A percentile compares a stretch with the other conserved stretches of the same genome.
Conservation (phyloP, 1,284 basidiomycete genomes). For the Apiotrichum gamsii region DNA sequence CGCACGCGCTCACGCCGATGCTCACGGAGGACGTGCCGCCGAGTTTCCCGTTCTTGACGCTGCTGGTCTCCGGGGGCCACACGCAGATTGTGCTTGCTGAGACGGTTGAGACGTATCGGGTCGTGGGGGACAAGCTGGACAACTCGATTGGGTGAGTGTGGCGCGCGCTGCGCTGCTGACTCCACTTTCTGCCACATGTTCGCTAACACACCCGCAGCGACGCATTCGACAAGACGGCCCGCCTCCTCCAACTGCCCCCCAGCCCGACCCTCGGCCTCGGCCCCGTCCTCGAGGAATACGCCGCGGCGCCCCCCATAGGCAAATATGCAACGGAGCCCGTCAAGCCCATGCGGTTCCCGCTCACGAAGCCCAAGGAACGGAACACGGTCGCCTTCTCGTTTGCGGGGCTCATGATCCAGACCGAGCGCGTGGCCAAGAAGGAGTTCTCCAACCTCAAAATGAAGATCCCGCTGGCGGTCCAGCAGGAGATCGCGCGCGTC, state of each 20-base stretch:
- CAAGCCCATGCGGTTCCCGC: conserved; percentile 53
- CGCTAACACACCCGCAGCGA: conserved; percentile 49
- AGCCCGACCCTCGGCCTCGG: conserved; percentile 58
- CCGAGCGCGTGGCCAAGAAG: conserved; percentile 33
- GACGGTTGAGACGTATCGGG: conserved; percentile 57
- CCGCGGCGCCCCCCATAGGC: conserved; percentile 22
- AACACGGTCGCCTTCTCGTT: conserved; percentile 64
- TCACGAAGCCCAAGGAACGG: conserved; percentile 37
- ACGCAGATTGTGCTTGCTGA: conserved; percentile 73
- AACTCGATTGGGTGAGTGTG: conserved; percentile 59
- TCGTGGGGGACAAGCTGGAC: conserved; percentile 70
- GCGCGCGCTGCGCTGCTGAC: background rate
- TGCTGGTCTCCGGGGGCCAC: conserved; percentile 85
- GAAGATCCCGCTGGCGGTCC: conserved; percentile 12
- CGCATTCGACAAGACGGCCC: conserved; percentile 71
- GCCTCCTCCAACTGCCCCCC: conserved; percentile 61
- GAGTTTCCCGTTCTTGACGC: conserved; percentile 74
- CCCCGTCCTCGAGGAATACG: conserved; percentile 67
- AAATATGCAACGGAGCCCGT: conserved; percentile 35
- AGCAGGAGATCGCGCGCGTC: conserved; percentile 54
- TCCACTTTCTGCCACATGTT: background rate
- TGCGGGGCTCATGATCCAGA: conserved; percentile 61
- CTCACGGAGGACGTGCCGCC: conserved; percentile 60
- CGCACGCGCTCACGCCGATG: conserved; percentile 78
- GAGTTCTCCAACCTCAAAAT: background rate